A percentile compares a stretch with the other conserved stretches of the same genome.
Evolutionary conservation across 768 basidiomycete genomes (phyloP).

Genomic region (Pisolithus sp.): DNA sequence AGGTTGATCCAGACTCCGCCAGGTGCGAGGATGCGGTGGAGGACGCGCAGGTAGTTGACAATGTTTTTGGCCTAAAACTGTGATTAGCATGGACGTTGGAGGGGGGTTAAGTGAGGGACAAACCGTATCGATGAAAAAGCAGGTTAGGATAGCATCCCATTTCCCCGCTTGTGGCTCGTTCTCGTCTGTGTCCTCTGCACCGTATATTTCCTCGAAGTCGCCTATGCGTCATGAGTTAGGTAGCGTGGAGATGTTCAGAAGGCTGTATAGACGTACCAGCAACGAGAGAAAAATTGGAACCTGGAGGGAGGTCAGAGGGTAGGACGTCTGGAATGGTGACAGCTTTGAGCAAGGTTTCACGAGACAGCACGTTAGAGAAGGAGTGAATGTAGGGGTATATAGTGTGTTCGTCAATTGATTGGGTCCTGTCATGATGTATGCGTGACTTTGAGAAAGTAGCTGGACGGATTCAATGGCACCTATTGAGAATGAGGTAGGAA

Average conservation of each 20-base stretch:
- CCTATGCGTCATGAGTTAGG: conserved; percentile 35
- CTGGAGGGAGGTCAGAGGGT: conserved; percentile 61
- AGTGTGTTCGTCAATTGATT: conserved; percentile 58
- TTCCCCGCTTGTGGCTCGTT: conserved; percentile 64
- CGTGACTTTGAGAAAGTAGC: not conserved
- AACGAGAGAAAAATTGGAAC: conserved; percentile 73
- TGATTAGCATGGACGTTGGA: not conserved
- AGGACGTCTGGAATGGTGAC: conserved; percentile 79
- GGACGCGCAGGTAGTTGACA: conserved; percentile 82
- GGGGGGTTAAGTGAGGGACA: conserved; percentile 10
- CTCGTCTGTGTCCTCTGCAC: conserved; percentile 40
- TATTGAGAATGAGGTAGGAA: conserved; percentile 84
- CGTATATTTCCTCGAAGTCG: conserved; percentile 92
- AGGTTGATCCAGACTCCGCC: conserved; percentile 93
- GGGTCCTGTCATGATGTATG: conserved; percentile 40
- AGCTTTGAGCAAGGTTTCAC: conserved; percentile 54
- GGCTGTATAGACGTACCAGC: conserved; percentile 49
- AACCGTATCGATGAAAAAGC: conserved; percentile 97
- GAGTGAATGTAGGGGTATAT: conserved; percentile 90
- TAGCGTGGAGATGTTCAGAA: not conserved
- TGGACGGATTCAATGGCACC: conserved; percentile 37
- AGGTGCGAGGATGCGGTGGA: conserved; percentile 74
- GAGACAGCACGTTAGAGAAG: conserved; percentile 73
- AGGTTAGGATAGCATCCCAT: conserved; percentile 90
- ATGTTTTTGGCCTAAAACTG: conserved; percentile 78